These are phyloP conservation scores for Komagataella kurtzmanii DNA, from an alignment of 805 yeast species.

Conservation along the genomic window DNA sequence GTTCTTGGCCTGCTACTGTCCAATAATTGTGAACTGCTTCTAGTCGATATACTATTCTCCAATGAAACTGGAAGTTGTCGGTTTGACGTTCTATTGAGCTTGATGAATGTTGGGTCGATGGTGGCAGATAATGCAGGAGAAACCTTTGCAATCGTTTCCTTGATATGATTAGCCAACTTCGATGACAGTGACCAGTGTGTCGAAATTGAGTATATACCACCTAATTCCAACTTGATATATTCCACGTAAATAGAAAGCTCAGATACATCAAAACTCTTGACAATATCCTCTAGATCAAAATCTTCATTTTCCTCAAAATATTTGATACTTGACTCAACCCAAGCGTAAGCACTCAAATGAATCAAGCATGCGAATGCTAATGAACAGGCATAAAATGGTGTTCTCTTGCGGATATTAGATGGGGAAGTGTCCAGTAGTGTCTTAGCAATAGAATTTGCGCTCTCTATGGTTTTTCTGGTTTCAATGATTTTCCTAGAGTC, in stretches of 20 bases:
- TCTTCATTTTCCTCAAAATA: slow-evolving; percentile 5
- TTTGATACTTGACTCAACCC: slow-evolving; percentile 29
- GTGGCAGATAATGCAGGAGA: slow-evolving; percentile 25
- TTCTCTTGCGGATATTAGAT: slow-evolving; percentile 25
- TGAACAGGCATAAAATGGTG: slow-evolving; percentile 40
- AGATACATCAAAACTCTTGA: slow-evolving; percentile 9
- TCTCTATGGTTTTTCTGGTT: slow-evolving; percentile 39
- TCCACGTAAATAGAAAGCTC: slow-evolving; percentile 32
- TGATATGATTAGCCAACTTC: slow-evolving; percentile 30
- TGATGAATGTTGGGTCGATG: slow-evolving; percentile 20
- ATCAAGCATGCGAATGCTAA: slow-evolving; percentile 38
- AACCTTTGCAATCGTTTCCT: slow-evolving; percentile 28
- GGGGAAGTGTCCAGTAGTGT: slow-evolving; percentile 34
- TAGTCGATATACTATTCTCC: neutral
- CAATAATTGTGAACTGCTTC: neutral
- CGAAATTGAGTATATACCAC: slow-evolving; percentile 34
- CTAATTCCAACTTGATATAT: slow-evolving; percentile 33
- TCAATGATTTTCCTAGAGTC: slow-evolving; percentile 34
- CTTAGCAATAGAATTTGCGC: slow-evolving; percentile 35
- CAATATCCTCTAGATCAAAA: slow-evolving; percentile 8
- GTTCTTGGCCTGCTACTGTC: neutral
- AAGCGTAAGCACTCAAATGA: slow-evolving; percentile 37
- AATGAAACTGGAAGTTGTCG: neutral
- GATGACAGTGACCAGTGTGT: slow-evolving; percentile 37
- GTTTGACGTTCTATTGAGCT: neutral